Percentiles rank a stretch among this genome's conserved stretches.
These are phyloP conservation scores for Didymella keratinophila DNA, from an alignment of 2,329 filamentous ascomycete genomes.

Conservation along the genomic window DNA sequence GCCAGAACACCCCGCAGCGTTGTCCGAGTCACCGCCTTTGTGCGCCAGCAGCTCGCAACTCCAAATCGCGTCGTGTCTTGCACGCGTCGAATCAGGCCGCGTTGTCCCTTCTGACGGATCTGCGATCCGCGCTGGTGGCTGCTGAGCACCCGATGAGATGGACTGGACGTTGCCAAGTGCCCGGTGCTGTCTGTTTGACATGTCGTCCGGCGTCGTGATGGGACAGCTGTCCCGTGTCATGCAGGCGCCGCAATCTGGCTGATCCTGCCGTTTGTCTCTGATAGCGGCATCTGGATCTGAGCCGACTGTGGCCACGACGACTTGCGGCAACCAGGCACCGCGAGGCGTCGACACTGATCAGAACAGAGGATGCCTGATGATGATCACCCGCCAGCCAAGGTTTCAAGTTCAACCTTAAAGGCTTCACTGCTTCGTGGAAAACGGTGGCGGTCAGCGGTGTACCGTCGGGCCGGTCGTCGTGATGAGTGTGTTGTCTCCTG, in stretches of 20 bases:
- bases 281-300: constrained; percentile 7
- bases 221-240: constrained; percentile 4
- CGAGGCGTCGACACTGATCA: constrained; percentile 5
- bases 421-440: constrained; percentile 6
- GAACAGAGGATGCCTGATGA: neutral
- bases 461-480: constrained; percentile 3
- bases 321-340: constrained; percentile 6
- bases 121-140: constrained; percentile 2
- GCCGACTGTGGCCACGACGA: constrained; percentile 7
- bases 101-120: neutral
- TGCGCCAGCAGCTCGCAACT: constrained; percentile 10
- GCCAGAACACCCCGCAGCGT: constrained; percentile 16
- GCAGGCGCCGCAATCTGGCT: constrained; percentile 17
- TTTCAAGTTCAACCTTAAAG: neutral
- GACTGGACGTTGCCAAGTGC: constrained; percentile 9
- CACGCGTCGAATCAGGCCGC: constrained; percentile 16
- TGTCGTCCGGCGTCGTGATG: constrained; percentile 7
- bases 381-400: neutral
- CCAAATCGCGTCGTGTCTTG: constrained; percentile 5
- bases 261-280: constrained; percentile 12
- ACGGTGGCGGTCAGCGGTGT: neutral
- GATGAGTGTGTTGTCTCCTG: constrained; percentile 10
- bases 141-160: constrained; percentile 8
- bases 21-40: constrained; percentile 11
- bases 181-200: constrained; percentile 11